Evolutionary conservation across 768 basidiomycete species (phyloP), one percentile per base, ranked within the genome.

Genomic region (Panellus pusillus): DNA sequence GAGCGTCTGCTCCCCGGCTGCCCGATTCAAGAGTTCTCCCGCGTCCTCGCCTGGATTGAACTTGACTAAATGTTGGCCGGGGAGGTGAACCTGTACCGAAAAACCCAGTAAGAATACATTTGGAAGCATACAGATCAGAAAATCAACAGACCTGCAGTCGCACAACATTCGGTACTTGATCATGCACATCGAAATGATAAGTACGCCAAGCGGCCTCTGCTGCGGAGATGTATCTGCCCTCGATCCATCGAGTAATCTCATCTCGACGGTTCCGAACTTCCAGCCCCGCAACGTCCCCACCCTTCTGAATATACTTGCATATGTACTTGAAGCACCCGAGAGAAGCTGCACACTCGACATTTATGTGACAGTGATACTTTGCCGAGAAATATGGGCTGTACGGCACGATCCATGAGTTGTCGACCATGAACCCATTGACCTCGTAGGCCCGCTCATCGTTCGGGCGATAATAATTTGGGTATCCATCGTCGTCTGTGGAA

Each of bases 51-150:
- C 47, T 14, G 66, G 60, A 46, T 73, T 54, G 46, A 70, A 79
- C 3, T 54, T 44, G 0, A 81, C 68, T 46, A 65, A 58, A 11
- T 82, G 77, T 12, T 78, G 61, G 17, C 66, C 63, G 2, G 64
- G 55, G 12, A 78, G 66, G 57, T 81, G 80, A 13, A 82, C 67
- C 11, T 68, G 72, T 3, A 32, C n/a, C n/a, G 13, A 13, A 32
- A 32, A 32, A 13, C 7, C 31, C 13, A 13, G 6, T 13, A 32
- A 13, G 6, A 13, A 32, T 32, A 6, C 31, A 32, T 13, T 6
- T 32, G n/a, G n/a, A n/a, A 32, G 31, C 13, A 32, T 13, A 32
- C 31, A 6, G 13, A 7, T 13, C 31, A 13, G 31, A 32, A 32
- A 32, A 13, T 6, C 13, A 32, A 32, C 31, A 32, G 6, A 32